These are phyloP conservation scores for Priceomyces medius DNA, from an alignment of 805 yeast species.

Conservation along the genomic window DNA sequence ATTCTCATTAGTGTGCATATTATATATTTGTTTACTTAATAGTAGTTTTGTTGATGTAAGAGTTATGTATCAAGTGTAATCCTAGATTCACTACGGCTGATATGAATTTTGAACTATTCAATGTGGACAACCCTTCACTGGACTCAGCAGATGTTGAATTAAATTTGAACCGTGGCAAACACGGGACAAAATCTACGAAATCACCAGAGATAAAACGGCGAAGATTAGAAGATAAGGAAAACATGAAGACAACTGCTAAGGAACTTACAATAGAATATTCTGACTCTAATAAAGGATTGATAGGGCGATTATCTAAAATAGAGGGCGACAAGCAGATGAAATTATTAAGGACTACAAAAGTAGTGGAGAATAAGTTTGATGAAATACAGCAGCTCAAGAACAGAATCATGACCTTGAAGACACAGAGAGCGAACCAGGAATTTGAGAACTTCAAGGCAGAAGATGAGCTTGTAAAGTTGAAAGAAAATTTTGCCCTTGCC, in stretches of 20 bases:
- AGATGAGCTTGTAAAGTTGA: conserved; percentile 36
- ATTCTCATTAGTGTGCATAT: too few species aligned
- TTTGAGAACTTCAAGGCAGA: conserved; percentile 32
- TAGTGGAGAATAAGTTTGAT: conserved; percentile 15
- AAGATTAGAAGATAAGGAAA: conserved; percentile 1
- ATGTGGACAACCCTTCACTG: not conserved
- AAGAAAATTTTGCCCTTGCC: conserved; percentile 34
- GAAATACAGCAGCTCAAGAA: conserved; percentile 17
- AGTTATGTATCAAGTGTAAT: not conserved
- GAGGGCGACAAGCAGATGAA: conserved; percentile 14
- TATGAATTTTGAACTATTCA: not conserved
- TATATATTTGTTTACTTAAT: not conserved
- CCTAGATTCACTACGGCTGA: not conserved
- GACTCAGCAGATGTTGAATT: not conserved
- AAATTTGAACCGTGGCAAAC: not conserved
- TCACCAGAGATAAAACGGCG: not conserved
- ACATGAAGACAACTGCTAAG: conserved; percentile 1
- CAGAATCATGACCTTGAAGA: conserved; percentile 28
- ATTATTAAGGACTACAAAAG: conserved; percentile 7
- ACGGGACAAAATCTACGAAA: not conserved
- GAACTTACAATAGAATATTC: conserved; percentile 1
- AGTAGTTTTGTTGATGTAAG: not conserved
- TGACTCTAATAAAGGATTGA: not conserved
- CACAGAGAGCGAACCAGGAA: conserved; percentile 38
- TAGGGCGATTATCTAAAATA: conserved; percentile 8